phyloP scores from a whole-genome alignment of 495 filamentous ascomycete species.

The Podospora comata region DNA sequence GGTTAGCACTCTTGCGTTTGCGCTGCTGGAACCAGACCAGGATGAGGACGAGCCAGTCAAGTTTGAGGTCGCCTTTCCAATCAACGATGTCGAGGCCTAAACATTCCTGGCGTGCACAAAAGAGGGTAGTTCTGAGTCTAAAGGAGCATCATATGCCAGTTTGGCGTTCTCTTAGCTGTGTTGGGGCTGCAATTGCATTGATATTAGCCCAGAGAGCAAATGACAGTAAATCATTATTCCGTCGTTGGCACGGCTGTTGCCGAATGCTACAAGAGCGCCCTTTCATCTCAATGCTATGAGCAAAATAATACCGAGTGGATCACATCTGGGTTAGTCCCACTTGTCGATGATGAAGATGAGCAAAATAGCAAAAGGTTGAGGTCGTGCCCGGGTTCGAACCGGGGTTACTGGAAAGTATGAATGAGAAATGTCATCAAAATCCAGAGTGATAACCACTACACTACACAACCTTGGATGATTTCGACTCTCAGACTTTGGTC shows the following conservation, averaged over 20 bases:
- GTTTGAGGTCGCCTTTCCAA: not conserved
- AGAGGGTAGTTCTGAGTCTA: no score
- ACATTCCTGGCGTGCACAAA: no score
- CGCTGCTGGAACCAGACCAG: not conserved
- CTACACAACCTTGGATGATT: not conserved
- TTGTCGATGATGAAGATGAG: no score
- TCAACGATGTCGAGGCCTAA: not conserved
- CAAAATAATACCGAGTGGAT: no score
- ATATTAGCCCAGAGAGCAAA: not conserved
- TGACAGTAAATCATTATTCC: not conserved
- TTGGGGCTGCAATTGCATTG: not conserved
- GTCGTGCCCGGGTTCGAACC: not conserved
- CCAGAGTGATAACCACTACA: not conserved
- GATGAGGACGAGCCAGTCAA: not conserved
- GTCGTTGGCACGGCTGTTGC: no score
- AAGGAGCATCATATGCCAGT: no score
- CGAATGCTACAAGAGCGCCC: no score
- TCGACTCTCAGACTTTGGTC: no score
- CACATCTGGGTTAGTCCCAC: no score
- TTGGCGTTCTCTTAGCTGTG: not conserved
- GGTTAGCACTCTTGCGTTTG: not conserved
- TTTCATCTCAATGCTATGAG: no score
- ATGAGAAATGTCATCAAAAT: not conserved
- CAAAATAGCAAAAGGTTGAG: not conserved
- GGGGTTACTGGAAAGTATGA: not conserved